Base-by-base conservation (phyloP, 768 basidiomycete genomes). In the Boletus vinaceobasis region DNA sequence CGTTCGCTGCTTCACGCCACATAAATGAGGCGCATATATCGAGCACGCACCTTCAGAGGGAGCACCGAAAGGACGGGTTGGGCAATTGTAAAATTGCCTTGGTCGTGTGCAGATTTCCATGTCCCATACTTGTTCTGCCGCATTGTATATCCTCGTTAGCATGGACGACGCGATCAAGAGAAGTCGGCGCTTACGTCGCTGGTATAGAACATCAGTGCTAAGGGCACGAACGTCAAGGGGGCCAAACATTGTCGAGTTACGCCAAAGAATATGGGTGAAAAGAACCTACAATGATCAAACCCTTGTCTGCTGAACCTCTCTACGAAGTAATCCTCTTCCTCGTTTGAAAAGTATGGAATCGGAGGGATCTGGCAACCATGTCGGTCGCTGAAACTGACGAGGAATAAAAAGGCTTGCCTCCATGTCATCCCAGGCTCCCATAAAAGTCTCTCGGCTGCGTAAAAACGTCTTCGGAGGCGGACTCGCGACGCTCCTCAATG, bases 291-390 rank as follows among this genome's bases (percentile, higher is more conserved):
- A 52, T 82, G 64, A 48, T 74, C 71, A 61, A 89, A 88, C 0
- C 83, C 82, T 58, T 82, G 83, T 10, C 72, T 71, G 38, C 63
- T 62, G 58, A 81, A 89, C 57, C 84, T 81, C 48, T 86, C 77
- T 0, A 88, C 78, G 55, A 87, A 81, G 62, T 88, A 89, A 60
- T 85, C 80, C 61, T 90, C 88, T 65, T 90, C 85, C 10, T 79
- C 77, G 0, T 62, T 40, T 0, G 78, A 76, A 42, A 89, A 78
- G 68, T 84, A 89, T 0, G 82, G 79, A 45, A 87, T 76, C 0
- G 80, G 77, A 2, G 82, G 79, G 35, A 88, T 82, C 83, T 87
- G 45, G 17, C 1, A 36, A n/a, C n/a, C n/a, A 37, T 14, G 23
- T 38, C 17, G 0, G 5, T 31, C 11, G 11, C 23, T 13, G 27